Evolutionary conservation across 768 basidiomycete genomes (phyloP), one percentile per base, ranked within the genome.

Genomic region (Sarcodon sp.): DNA sequence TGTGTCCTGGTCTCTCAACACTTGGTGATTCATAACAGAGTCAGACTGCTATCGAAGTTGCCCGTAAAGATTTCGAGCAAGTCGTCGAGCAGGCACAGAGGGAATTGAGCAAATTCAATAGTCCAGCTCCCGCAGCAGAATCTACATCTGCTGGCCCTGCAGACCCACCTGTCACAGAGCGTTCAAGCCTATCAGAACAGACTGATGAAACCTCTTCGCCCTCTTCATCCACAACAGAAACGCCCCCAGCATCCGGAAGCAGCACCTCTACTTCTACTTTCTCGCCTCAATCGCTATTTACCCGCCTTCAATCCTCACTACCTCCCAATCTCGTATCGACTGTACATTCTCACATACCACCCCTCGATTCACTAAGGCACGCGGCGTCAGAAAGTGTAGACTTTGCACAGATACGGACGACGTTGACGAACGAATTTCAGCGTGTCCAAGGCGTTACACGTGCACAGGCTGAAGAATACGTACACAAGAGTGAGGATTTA

Each of bases 401-500:
- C 57, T 61, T 89, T n/a, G 66, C 72, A 5, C 79, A 86, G 49
- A 64, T 89, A 51, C 75, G 81, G 54, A 67, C 69, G 49, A 77
- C 76, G 43, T 64, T 91, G 49, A 61, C 79, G 31, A 62, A 69
- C 33, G 83, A 89, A 56, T 75, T 87, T 51, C 75, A 79, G 56
- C 79, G 77, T 45, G 79, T 87, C 34, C 87, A 89, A 57, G 85
- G 81, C 39, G 74, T 83, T 36, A 80, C 78, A 46, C 71, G 72
- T n/a, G 67, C 79, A 4, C 83, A 84, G 52, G 87, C 87, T 6
- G 90, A 89, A 61, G 89, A 87, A 55, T 90, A 90, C 59, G 76
- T 84, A 32, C 79, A 82, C 56, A 83, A 79, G 68, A 82, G 81
- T 60, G 61, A 63, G 49, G 90, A 86, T 53, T 81, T 83, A 12